Evolutionary conservation across 2,329 filamentous ascomycete genomes (phyloP).

Genomic region (Didymosphaeria variabile): DNA sequence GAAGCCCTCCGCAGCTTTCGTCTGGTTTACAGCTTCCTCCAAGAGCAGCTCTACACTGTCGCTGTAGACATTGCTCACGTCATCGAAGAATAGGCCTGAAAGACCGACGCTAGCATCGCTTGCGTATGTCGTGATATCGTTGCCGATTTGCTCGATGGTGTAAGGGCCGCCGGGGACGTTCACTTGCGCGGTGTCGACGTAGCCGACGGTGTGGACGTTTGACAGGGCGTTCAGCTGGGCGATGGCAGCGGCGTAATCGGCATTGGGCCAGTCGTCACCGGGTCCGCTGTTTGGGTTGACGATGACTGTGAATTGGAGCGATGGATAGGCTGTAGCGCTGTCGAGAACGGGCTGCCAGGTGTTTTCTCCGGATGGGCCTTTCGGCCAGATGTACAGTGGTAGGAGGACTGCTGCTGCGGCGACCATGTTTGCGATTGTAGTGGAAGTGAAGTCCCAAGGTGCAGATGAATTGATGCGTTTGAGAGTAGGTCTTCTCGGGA

Average conservation of each 20-base stretch:
- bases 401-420: constrained; percentile 6
- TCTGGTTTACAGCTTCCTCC: not conserved
- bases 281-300: constrained; percentile 7
- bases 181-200: constrained; percentile 52
- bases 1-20: not conserved
- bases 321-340: constrained; percentile 7
- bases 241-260: not conserved
- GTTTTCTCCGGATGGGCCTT: not conserved
- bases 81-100: constrained; percentile 7
- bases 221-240: constrained; percentile 41
- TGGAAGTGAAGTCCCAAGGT: not conserved
- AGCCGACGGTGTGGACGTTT: constrained; percentile 59
- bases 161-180: constrained; percentile 1
- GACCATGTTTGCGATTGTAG: constrained; percentile 4
- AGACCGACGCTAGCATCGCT: constrained; percentile 1
- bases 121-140: constrained; percentile 4
- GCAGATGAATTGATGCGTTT: not conserved
- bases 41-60: not conserved
- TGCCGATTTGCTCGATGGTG: not conserved
- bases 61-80: constrained; percentile 10
- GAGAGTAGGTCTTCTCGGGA: not conserved
- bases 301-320: constrained; percentile 10
- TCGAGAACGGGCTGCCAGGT: constrained; percentile 7
- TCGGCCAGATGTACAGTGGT: constrained; percentile 8
- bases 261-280: constrained; percentile 7